Percentiles rank a stretch among this genome's conserved stretches.
Conservation (phyloP, 2,329 filamentous ascomycete genomes). For the Diaporthe vaccinii region DNA sequence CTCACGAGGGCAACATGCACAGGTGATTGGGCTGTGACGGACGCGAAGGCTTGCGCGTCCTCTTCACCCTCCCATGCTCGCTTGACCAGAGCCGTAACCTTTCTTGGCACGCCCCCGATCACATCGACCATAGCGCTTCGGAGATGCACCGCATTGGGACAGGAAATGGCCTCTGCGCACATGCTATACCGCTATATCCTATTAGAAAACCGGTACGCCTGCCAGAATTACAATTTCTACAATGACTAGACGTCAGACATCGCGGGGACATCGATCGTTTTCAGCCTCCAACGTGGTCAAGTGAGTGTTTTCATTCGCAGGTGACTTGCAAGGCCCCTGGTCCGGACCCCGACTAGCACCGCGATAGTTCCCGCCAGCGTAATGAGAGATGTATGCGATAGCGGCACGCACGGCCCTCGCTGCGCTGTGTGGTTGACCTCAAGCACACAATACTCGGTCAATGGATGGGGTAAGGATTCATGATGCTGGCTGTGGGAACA, state of each 20-base stretch:
- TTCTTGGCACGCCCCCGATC: conserved; percentile 6
- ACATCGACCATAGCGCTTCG: conserved; percentile 8
- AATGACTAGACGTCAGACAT: neutral
- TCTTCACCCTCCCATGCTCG: neutral
- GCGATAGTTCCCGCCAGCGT: neutral
- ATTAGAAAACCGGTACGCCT: neutral
- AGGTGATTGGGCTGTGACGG: conserved; percentile 28
- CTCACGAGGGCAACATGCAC: conserved; percentile 1
- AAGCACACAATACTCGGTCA: neutral
- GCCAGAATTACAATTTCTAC: neutral
- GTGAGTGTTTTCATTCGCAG: conserved; percentile 2
- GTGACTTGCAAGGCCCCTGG: neutral
- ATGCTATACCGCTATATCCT: neutral
- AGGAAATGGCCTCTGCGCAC: neutral
- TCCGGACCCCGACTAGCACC: conserved; percentile 2
- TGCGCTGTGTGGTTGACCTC: neutral
- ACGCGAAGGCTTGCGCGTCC: conserved; percentile 14
- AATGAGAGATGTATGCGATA: neutral
- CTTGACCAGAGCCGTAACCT: neutral
- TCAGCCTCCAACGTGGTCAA: conserved; percentile 13
- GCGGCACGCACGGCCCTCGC: conserved; percentile 9
- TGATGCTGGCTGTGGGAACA: neutral
- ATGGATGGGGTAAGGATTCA: neutral
- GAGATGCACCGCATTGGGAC: neutral
- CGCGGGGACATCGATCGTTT: neutral